Base-by-base conservation (phyloP, 2,329 filamentous ascomycete genomes). In the Metarhizium guizhouense region DNA sequence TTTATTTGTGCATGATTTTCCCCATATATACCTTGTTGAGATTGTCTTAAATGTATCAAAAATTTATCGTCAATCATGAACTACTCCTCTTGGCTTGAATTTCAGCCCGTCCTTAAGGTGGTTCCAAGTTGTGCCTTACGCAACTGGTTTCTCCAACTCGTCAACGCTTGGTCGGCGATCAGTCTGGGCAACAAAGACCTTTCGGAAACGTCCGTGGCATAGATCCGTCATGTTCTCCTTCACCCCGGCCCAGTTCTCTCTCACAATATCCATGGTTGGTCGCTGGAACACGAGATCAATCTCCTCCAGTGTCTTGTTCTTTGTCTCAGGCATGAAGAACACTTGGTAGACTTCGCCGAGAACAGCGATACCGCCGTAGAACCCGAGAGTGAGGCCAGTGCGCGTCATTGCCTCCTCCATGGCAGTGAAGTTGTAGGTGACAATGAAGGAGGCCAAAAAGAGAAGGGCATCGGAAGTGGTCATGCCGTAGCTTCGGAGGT, bases 251-350 rank as follows among this genome's bases (percentile, higher is more conserved):
- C 65, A 70, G 63, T 87, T 87, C 72, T 85, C 75, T 56, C 71
- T 73, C 0, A 88, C 83, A 48, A 88, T 75, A 48, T 85, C 78
- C 47, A 73, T 71, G 0, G 85, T 88, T 0, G 85, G 84, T 58
- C 79, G 76, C 52, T 79, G 76, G 66, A 88, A 88, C 20, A 88
- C 73, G 42, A 82, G 71, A 58, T 89, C 85, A 57, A 89, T 88
- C 69, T 89, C 86, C 69, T 89, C 86, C 0, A 89, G 77, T 3
- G 72, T 76, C 69, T 78, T 79, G 67, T 85, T 81, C 74, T 88
- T 88, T 3, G 85, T 88, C 74, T 88, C 85, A 0, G 84, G 85
- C 86, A 89, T 89, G 71, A 88, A 89, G 52, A 88, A 66, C 50
- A 88, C 74, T 70, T 89, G 86, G 68, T 88, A 89, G 61, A 87